Percentiles rank a stretch among this genome's conserved stretches.
Conservation (phyloP, 306 rosid genomes). For the Urtica urens region DNA sequence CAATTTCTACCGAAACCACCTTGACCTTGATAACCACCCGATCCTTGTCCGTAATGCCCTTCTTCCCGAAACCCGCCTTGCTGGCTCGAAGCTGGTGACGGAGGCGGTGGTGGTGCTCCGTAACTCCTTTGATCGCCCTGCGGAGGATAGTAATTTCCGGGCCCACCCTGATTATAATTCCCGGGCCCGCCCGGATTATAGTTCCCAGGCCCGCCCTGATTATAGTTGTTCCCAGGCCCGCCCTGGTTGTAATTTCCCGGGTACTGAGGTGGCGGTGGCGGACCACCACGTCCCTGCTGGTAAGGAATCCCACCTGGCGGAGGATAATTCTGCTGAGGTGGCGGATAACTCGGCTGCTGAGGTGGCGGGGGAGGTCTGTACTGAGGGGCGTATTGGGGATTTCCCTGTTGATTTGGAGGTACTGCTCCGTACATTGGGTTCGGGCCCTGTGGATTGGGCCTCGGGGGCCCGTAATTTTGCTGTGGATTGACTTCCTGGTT, state of each 20-base stretch:
- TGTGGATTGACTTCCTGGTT: no score
- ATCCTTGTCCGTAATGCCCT: slow-evolving; percentile 18
- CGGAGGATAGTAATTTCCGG: slow-evolving; percentile 17
- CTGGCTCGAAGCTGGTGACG: slow-evolving; percentile 39
- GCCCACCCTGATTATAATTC: slow-evolving; percentile 31
- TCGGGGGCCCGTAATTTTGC: no score
- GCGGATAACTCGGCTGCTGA: slow-evolving; percentile 25
- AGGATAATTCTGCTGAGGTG: slow-evolving; percentile 32
- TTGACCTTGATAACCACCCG: slow-evolving; percentile 17
- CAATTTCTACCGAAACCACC: slow-evolving; percentile 4
- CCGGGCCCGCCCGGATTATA: no score
- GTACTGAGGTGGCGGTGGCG: slow-evolving; percentile 21
- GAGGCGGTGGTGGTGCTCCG: slow-evolving; percentile 11
- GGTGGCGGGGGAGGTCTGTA: slow-evolving; percentile 15
- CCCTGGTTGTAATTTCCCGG: slow-evolving; percentile 39
- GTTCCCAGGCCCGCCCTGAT: slow-evolving; percentile 21
- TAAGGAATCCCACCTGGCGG: slow-evolving; percentile 33
- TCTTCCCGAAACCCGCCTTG: slow-evolving; percentile 27
- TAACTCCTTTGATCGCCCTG: slow-evolving; percentile 36
- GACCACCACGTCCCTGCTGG: slow-evolving; percentile 18
- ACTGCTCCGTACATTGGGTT: no score
- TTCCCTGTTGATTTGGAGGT: no score
- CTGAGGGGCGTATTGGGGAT: slow-evolving; percentile 15
- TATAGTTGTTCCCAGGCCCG: no score
- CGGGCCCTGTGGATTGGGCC: no score